phyloP scores from a whole-genome alignment of 2,329 filamentous ascomycete species.

The Lecanosticta acicola region DNA sequence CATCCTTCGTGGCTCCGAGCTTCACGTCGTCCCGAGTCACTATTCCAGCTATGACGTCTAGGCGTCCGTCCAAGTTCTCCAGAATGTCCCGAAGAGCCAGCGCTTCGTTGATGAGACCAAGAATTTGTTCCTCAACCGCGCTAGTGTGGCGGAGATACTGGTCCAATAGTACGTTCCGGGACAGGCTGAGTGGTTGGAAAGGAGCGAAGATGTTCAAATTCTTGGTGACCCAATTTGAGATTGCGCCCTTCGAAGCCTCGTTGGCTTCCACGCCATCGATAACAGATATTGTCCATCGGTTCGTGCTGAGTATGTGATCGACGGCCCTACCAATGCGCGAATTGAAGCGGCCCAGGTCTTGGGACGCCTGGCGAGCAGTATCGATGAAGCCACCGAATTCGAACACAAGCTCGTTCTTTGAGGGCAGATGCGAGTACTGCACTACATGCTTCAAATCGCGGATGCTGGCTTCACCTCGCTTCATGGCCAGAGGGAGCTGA shows the following conservation, averaged over 20 bases:
- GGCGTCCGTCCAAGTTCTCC: constrained; percentile 61
- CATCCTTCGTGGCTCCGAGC: constrained; percentile 55
- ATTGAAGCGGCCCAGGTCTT: constrained; percentile 69
- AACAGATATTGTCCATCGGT: constrained; percentile 67
- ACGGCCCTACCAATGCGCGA: constrained; percentile 67
- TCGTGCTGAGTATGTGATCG: constrained; percentile 68
- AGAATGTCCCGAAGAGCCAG: constrained; percentile 62
- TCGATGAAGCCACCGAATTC: constrained; percentile 75
- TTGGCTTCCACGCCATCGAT: constrained; percentile 55
- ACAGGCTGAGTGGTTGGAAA: constrained; percentile 56
- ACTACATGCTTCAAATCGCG: constrained; percentile 70
- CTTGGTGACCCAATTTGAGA: constrained; percentile 39
- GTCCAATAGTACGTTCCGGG: constrained; percentile 60
- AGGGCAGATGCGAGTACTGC: constrained; percentile 61
- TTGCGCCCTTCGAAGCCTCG: constrained; percentile 36
- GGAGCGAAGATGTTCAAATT: constrained; percentile 49
- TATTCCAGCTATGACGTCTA: constrained; percentile 65
- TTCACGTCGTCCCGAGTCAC: constrained; percentile 58
- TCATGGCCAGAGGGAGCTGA: constrained; percentile 71
- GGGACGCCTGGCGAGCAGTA: constrained; percentile 57
- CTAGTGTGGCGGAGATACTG: constrained; percentile 70
- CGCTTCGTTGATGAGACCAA: constrained; percentile 62
- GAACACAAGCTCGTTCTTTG: constrained; percentile 63
- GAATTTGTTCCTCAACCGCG: constrained; percentile 64
- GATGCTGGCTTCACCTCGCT: constrained; percentile 66